Percentiles rank a stretch among this genome's conserved stretches.
These are phyloP conservation scores for Nannochloris sp. DNA, from an alignment of 139 green algal genomes.

Conservation along the genomic window DNA sequence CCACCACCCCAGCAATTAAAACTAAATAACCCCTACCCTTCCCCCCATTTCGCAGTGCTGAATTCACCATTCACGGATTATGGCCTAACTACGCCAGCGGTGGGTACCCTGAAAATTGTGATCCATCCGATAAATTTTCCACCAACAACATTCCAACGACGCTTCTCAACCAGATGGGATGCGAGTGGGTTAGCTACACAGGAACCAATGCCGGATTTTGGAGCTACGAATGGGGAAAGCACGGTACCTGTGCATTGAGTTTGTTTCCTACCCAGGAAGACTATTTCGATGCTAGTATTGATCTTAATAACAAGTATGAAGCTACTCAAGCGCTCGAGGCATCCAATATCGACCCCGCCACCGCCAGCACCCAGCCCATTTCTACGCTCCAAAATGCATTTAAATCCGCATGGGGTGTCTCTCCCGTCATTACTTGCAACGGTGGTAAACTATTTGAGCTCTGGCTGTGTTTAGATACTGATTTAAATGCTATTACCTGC, in stretches of 20 bases:
- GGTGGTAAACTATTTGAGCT: not conserved
- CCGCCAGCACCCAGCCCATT: not conserved
- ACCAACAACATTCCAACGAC: not conserved
- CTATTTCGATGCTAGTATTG: slow-evolving; percentile 44
- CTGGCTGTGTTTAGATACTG: not conserved
- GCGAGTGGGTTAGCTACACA: slow-evolving; percentile 12
- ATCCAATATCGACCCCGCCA: not conserved
- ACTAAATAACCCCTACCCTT: no score
- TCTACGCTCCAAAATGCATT: not conserved
- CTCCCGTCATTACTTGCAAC: not conserved
- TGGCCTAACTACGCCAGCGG: slow-evolving; percentile 64
- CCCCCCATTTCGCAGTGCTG: no score
- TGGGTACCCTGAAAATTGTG: slow-evolving; percentile 50
- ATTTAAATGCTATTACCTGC: slow-evolving; percentile 6
- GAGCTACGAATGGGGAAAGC: slow-evolving; percentile 54
- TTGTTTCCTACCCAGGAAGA: slow-evolving; percentile 31
- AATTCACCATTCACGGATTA: slow-evolving; percentile 69
- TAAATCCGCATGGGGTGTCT: slow-evolving; percentile 3
- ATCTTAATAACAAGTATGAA: slow-evolving; percentile 40
- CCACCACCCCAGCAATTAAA: no score
- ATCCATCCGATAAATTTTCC: slow-evolving; percentile 3
- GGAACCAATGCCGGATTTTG: slow-evolving; percentile 32
- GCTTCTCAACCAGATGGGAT: slow-evolving; percentile 5
- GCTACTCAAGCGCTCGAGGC: slow-evolving; percentile 8
- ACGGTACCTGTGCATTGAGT: slow-evolving; percentile 49